phyloP scores from a whole-genome alignment of 2,329 filamentous ascomycete species.

The Juglanconis oblonga region DNA sequence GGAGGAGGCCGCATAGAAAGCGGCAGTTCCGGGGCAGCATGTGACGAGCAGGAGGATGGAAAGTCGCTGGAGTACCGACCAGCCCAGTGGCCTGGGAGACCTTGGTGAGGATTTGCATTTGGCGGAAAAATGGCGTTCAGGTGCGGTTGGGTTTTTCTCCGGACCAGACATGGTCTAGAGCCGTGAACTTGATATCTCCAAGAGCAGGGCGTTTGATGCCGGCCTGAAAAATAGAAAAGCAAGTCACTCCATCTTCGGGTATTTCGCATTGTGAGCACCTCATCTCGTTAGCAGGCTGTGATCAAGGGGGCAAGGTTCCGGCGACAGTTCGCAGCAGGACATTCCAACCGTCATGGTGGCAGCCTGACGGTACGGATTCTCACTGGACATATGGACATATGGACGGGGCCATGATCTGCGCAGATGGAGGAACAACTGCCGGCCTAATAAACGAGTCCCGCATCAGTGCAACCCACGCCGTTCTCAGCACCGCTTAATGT shows the following conservation, averaged over 20 bases:
- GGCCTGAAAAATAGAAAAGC: neutral
- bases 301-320: neutral
- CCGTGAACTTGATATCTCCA: neutral
- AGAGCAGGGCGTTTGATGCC: slow-evolving; percentile 11
- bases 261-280: neutral
- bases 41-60: neutral
- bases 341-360: no score
- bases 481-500: no score
- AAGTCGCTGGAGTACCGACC: neutral
- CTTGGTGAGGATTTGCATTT: slow-evolving; percentile 9
- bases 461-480: no score
- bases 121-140: slow-evolving; percentile 6
- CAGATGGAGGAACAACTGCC: no score
- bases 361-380: no score
- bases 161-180: slow-evolving; percentile 5
- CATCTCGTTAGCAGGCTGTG: neutral
- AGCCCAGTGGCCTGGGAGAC: slow-evolving; percentile 4
- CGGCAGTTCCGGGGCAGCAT: no score
- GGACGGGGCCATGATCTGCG: no score
- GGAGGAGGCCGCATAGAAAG: slow-evolving; percentile 68
- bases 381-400: no score
- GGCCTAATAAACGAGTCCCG: no score
- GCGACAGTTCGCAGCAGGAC: neutral
- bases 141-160: slow-evolving; percentile 2
- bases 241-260: neutral